Percentiles rank a stretch among this genome's conserved stretches.
phyloP scores from a whole-genome alignment of 805 yeast genomes.

The Clavispora vitiphila region DNA sequence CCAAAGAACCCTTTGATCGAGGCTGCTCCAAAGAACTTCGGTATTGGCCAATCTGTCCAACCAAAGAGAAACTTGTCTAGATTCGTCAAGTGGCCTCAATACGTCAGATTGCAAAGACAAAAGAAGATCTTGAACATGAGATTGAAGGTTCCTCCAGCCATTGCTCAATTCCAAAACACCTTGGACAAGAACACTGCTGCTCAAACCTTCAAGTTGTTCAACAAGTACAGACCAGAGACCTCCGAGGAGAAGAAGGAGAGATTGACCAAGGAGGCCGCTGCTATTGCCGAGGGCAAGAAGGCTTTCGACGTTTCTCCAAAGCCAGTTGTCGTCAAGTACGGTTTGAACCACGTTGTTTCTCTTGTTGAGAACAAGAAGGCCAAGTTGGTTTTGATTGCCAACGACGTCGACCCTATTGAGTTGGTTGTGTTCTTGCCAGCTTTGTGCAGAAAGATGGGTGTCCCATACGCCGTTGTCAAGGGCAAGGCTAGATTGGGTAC shows the following conservation, averaged over 20 bases:
- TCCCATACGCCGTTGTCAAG: conserved; percentile 97
- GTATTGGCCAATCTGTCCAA: conserved; percentile 94
- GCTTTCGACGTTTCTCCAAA: conserved; percentile 94
- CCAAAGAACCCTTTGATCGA: conserved; percentile 44
- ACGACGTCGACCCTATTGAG: conserved; percentile 99
- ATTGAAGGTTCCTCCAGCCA: conserved; percentile 98
- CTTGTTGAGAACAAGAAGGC: conserved; percentile 98
- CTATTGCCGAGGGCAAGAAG: conserved; percentile 96
- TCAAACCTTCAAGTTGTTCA: conserved; percentile 92
- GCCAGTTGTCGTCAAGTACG: conserved; percentile 96
- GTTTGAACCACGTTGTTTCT: conserved; percentile 98
- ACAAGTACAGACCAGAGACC: conserved; percentile 99
- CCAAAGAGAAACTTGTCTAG: conserved; percentile 95
- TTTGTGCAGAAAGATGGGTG: conserved; percentile 98
- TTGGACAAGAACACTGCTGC: conserved; percentile 99
- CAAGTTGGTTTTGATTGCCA: conserved; percentile 93
- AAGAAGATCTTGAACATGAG: conserved; percentile 92
- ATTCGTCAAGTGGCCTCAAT: conserved; percentile 99
- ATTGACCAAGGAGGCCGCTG: conserved; percentile 98
- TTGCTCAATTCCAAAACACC: conserved; percentile 92
- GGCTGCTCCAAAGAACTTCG: conserved; percentile 87
- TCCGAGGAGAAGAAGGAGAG: conserved; percentile 97
- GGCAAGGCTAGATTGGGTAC: conserved; percentile 99
- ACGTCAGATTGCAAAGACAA: conserved; percentile 98
- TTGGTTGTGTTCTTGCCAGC: conserved; percentile 97